phyloP scores from a whole-genome alignment of 352 stramenopile species.

The Phytopythium vexans region DNA sequence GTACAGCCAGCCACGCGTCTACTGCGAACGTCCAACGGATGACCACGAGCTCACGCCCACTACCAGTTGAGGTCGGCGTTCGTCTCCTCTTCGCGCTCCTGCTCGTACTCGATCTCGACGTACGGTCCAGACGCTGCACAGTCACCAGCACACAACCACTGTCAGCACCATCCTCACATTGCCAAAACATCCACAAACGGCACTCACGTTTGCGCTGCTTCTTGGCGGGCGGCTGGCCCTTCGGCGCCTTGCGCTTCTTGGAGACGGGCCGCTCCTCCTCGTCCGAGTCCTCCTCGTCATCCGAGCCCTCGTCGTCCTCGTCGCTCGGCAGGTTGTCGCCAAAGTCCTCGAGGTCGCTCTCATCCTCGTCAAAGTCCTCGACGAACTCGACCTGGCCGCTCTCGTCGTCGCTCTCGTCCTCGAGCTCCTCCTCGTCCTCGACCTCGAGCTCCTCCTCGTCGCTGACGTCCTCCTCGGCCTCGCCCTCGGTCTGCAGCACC shows the following conservation, averaged over 20 bases:
- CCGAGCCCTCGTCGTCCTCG: constrained; percentile 51
- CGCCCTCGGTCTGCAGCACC: constrained; percentile 72
- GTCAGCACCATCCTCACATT: neutral
- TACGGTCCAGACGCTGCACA: constrained; percentile 51
- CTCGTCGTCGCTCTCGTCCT: constrained; percentile 61
- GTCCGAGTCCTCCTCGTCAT: constrained; percentile 45
- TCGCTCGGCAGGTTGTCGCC: constrained; percentile 55
- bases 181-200: neutral
- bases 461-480: constrained; percentile 93
- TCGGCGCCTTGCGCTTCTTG: constrained; percentile 69
- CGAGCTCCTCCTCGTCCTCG: constrained; percentile 59
- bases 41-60: neutral
- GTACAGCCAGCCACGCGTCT: no score
- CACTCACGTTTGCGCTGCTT: constrained; percentile 68
- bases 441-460: constrained; percentile 68
- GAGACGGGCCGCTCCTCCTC: constrained; percentile 35
- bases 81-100: constrained; percentile 64
- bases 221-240: constrained; percentile 34
- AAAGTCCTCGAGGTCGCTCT: constrained; percentile 90
- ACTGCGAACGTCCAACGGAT: no score
- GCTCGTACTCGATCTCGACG: constrained; percentile 86
- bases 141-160: constrained; percentile 1
- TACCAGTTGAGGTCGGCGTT: constrained; percentile 56
- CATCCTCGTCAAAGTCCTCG: constrained; percentile 90
- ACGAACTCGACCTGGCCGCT: constrained; percentile 79